These are phyloP conservation scores for Fistulinella prunicolor DNA, from an alignment of 768 basidiomycete species.

Conservation along the genomic window DNA sequence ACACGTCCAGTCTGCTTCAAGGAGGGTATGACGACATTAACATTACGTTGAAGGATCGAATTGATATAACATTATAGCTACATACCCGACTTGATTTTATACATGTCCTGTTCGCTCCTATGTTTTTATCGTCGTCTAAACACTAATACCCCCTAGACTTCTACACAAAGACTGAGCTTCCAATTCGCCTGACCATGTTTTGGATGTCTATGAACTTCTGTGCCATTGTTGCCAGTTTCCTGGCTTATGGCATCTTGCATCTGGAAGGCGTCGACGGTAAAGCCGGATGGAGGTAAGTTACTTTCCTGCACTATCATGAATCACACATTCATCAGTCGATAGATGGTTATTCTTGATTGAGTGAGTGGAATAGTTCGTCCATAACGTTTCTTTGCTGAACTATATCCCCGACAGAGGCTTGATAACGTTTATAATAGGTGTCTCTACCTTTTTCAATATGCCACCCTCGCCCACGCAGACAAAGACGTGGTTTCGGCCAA, in stretches of 20 bases:
- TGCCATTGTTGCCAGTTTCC: conserved; percentile 56
- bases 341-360: conserved; percentile 38
- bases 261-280: conserved; percentile 7
- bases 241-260: conserved; percentile 59
- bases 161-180: conserved; percentile 56
- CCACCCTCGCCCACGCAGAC: conserved; percentile 62
- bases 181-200: conserved; percentile 57
- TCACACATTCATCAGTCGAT: background rate
- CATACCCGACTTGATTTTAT: conserved; percentile 59
- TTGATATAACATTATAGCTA: conserved; percentile 33
- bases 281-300: conserved; percentile 17
- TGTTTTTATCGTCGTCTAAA: no score
- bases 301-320: conserved; percentile 24
- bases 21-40: conserved; percentile 36
- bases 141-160: no score
- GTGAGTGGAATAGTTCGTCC: conserved; percentile 20
- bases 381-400: background rate
- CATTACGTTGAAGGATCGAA: background rate
- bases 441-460: conserved; percentile 55
- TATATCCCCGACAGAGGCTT: conserved; percentile 12
- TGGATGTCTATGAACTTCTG: conserved; percentile 61
- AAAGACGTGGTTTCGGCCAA: conserved; percentile 52
- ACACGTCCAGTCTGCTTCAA: conserved; percentile 36
- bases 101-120: conserved; percentile 50
- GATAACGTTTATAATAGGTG: conserved; percentile 50